Base-by-base conservation (phyloP, 768 basidiomycete genomes). In the Paxillus rubicundulus region DNA sequence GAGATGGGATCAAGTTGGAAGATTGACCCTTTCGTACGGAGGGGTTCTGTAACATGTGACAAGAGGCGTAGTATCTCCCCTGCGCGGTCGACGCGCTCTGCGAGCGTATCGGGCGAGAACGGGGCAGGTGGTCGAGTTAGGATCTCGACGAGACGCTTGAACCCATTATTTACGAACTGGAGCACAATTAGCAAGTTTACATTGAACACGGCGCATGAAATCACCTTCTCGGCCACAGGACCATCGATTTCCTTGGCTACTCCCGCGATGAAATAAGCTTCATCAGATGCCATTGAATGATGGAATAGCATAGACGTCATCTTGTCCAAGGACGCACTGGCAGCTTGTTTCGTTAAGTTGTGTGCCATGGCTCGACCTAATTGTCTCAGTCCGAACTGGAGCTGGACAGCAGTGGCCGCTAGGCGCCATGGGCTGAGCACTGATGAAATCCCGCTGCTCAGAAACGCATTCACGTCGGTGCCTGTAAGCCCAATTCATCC, bases 381-480 rank as follows among this genome's bases (percentile, higher is more conserved):
- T 59, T 89, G 87, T 62, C 86, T 82, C 48, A 92, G 74, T 39
- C 84, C 81, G 36, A 92, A 78, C 52, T 89, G 86, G 55, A 91
- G 77, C 59, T 89, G 85, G 49, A 91, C 86, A 5, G 86, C 84
- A 0, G 91, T 90, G 3, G 87, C 87, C 9, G 87, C 82, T 21
- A 92, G 79, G 61, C 87, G 89, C 88, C 90, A 92, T 1, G 89
- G 90, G 55, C 87, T 90, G 27, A 92, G 72, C 30, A 87, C 72
- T 9, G 82, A 82, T 0, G 82, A 82, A 12, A 85, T 78, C 17
- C 82, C 79, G 78, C 82, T 84, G 49, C 79, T 81, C 45, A 77
- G 78, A 46, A 80, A 71, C 2, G 66, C 41, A 36, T 81, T 80
- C 17, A 77, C 70, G 49, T 81, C 79, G 71, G 68, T 64, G 32